A percentile compares a stretch with the other conserved stretches of the same genome.
phyloP scores from a whole-genome alignment of 2,329 filamentous ascomycete species.

The Cercospora zeina region DNA sequence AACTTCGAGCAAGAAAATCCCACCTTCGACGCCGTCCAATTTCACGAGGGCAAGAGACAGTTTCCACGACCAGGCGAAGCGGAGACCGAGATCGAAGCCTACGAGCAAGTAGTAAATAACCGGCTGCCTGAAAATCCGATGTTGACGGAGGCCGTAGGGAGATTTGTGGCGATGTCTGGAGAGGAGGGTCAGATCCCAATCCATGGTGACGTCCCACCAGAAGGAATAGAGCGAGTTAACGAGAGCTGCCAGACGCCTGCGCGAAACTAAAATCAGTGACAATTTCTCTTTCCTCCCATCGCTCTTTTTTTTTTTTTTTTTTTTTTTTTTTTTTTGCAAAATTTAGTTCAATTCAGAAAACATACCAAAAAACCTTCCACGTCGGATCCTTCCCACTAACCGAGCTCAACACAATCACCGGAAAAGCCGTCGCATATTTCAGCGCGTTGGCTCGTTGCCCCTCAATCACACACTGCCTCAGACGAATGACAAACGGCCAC shows the following conservation, averaged over 20 bases:
- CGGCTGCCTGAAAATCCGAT: slow-evolving; percentile 70
- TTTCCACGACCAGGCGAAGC: slow-evolving; percentile 90
- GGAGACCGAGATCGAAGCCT: slow-evolving; percentile 72
- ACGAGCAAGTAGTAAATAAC: slow-evolving; percentile 82
- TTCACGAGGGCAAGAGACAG: slow-evolving; percentile 78
- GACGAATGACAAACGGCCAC: slow-evolving; percentile 78
- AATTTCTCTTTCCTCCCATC: no score
- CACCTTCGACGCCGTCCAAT: slow-evolving; percentile 81
- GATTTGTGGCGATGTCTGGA: slow-evolving; percentile 62
- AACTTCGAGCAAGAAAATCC: slow-evolving; percentile 83
- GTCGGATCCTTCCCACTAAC: slow-evolving; percentile 27
- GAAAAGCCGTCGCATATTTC: slow-evolving; percentile 93
- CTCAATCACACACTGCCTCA: slow-evolving; percentile 90
- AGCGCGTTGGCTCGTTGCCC: slow-evolving; percentile 82
- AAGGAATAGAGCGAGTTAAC: slow-evolving; percentile 93
- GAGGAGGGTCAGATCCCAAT: slow-evolving; percentile 93
- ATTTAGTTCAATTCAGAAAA: no score
- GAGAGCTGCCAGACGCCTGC: slow-evolving; percentile 43
- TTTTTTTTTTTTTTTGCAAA: no score
- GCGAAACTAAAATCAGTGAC: no score
- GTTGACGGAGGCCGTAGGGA: slow-evolving; percentile 73
- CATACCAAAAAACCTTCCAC: slow-evolving; percentile 29
- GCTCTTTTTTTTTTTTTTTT: no score
- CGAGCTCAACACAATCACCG: slow-evolving; percentile 70
- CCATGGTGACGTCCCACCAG: slow-evolving; percentile 95